Conservation (phyloP, 257 asterid species). For the Salvia miltiorrhiza region DNA sequence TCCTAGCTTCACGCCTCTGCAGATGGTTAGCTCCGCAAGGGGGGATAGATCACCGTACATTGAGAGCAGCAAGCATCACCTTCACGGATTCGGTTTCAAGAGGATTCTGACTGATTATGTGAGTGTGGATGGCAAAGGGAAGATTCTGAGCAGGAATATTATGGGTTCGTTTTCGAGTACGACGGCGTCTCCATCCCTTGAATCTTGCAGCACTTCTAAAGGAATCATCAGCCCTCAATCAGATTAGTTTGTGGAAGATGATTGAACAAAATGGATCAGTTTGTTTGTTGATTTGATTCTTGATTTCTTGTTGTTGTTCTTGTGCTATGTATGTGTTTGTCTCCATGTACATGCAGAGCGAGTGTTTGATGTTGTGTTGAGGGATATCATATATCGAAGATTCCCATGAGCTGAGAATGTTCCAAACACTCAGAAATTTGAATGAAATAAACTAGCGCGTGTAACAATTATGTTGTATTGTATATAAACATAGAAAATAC, state of each 20-base stretch:
- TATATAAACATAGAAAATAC: not conserved
- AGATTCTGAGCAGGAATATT: slow-evolving; percentile 22
- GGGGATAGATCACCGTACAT: slow-evolving; percentile 38
- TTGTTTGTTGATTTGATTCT: slow-evolving; percentile 8
- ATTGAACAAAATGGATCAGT: slow-evolving; percentile 9
- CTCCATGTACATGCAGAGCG: not conserved
- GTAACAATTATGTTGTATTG: not conserved
- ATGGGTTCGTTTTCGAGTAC: slow-evolving; percentile 36
- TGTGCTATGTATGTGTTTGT: not conserved
- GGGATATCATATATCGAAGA: too few relatives aligned
- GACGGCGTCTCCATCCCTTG: slow-evolving; percentile 34
- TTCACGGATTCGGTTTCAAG: slow-evolving; percentile 50
- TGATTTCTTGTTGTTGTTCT: not conserved
- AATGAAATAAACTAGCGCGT: not conserved
- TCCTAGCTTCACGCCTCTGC: slow-evolving; percentile 50
- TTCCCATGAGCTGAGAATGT: not conserved
- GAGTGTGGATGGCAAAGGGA: slow-evolving; percentile 44
- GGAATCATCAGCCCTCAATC: slow-evolving; percentile 32
- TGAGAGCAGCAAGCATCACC: slow-evolving; percentile 33
- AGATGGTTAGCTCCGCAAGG: slow-evolving; percentile 35
- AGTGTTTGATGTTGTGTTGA: not conserved
- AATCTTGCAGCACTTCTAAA: slow-evolving; percentile 32
- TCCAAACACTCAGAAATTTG: not conserved
- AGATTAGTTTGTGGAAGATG: slow-evolving; percentile 32
- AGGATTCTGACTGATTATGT: slow-evolving; percentile 51